Base-by-base conservation (phyloP, 305 asterid species). In the Rubia tinctorum region DNA sequence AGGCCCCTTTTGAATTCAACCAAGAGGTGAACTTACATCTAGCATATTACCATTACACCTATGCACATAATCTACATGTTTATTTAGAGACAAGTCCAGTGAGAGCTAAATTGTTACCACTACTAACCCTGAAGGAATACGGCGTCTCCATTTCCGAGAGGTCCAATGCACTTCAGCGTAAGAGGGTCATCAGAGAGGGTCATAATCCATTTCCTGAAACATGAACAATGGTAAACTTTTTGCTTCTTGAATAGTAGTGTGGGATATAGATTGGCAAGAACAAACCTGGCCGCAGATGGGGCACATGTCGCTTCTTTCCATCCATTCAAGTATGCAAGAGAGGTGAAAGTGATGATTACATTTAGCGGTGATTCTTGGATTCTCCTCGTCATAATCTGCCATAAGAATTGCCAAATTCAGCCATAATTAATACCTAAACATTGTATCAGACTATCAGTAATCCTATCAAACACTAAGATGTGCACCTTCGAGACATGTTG, bases 251-350 rank as follows among this genome's bases (percentile, higher is more conserved):
- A 53, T 53, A 53, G 22, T 9, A 30, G 70, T 30, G 7, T 34
- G 40, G 22, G 10, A 75, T 58, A 20, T 37, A n/a, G 8, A 23
- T 45, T 12, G 13, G 13, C 60, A 58, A 6, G 47, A 30, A 59
- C 80, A 70, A 69, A 92, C 97, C 98, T 91, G 96, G 72, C 89
- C 71, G 49, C 97, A 93, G 74, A 91, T 80, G 66, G 97, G 97
- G 82, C 98, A 93, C 14, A 86, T 88, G 63, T 86, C 83, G 73
- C 95, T 91, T 85, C 96, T 86, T 83, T 93, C 97, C 97, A 84
- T 85, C 98, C 98, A 92, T 76, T 92, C 98, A 60, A 92, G 97
- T 43, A 91, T 89, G 85, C 98, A 92, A 12, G 97, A 87, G 67
- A 92, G 95, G 80, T 92, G 98, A 84, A 92, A 92, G 81, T 89